Base-by-base conservation (phyloP, 2,329 filamentous ascomycete species). In the Botrytis medusae region DNA sequence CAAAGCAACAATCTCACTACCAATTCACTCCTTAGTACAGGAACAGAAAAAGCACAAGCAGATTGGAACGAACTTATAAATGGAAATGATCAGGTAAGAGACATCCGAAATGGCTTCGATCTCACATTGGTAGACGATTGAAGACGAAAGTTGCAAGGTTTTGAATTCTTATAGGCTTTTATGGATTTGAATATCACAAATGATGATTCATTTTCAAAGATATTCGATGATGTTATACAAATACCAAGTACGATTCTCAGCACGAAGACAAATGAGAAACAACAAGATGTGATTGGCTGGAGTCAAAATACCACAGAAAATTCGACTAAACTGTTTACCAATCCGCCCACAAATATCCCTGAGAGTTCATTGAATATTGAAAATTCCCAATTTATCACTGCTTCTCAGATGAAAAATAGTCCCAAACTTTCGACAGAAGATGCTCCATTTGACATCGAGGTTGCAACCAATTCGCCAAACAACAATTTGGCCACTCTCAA, bases 101-200 rank as follows among this genome's bases (percentile, higher is more conserved):
- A n/a, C 16, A 14, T 10, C 16, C 48, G 1, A 12, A 57, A 32
- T 42, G 14, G 25, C 65, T 57, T 42, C 48, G 42, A 42, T 57
- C 34, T 37, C 65, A 42, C 48, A 25, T 29, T 29, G 18, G 65
- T 42, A 48, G 34, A 42, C 40, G 37, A 42, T 68, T 54, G 40
- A 20, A 29, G 25, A 10, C 37, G n/a, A 22, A 29, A 16, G 25
- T 22, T 22, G 25, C 34, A 57, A 32, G 65, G 18, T 57, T 57
- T 57, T 68, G 25, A 68, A 32, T 37, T 42, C 37, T 40, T 57
- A 20, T 57, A 68, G 65, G 34, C 65, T 29, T 68, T 68, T 16
- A 7, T 20, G 18, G 34, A 68, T 57, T 37, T 57, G n/a, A 25
- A 68, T 29, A 18, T 42, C 12, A 25, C 25, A 34, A 48, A 68